Percentiles rank a stretch among this genome's conserved stretches.
Evolutionary conservation across 306 rosid species (phyloP).

Genomic region (Benincasa hispida): DNA sequence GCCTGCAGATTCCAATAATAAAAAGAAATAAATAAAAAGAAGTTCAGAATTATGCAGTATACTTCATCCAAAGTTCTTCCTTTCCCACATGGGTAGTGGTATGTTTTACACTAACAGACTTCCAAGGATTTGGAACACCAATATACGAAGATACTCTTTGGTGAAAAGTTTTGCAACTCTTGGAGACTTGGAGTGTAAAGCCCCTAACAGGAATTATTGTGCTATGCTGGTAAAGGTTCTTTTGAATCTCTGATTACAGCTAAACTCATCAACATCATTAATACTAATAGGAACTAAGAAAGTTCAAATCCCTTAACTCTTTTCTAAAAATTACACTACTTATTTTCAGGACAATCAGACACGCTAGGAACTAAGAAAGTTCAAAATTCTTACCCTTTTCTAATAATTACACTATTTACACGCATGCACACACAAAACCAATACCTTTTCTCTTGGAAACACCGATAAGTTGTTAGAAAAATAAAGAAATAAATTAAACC

Average conservation of each 20-base stretch:
- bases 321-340: neutral
- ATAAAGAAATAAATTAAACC: neutral
- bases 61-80: neutral
- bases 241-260: neutral
- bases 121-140: neutral
- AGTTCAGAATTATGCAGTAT: neutral
- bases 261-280: neutral
- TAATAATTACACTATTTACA: neutral
- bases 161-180: neutral
- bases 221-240: neutral
- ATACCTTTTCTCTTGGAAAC: neutral
- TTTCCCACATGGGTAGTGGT: neutral
- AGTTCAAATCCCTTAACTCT: neutral
- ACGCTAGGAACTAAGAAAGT: neutral
- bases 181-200: neutral
- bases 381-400: neutral
- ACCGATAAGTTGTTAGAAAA: neutral
- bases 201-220: neutral
- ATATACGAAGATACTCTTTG: neutral
- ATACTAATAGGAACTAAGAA: neutral
- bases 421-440: neutral
- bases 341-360: neutral
- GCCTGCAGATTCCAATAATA: slow-evolving; percentile 27
- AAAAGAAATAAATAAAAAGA: neutral
- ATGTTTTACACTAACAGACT: neutral